Base-by-base conservation (phyloP, 495 filamentous ascomycete species). In the Penicillium cinerascens region DNA sequence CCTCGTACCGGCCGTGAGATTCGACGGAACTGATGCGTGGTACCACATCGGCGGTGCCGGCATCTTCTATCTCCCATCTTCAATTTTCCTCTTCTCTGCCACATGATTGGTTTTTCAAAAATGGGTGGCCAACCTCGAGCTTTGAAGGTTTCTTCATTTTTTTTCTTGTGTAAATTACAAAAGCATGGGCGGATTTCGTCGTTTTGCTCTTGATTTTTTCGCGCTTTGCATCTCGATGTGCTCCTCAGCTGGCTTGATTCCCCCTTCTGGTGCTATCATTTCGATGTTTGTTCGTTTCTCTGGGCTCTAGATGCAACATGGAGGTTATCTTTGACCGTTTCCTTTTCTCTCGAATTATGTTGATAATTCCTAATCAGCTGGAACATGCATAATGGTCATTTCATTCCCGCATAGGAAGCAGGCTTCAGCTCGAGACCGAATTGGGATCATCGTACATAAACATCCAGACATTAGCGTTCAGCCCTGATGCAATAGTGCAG, bases 131-230 rank as follows among this genome's bases (percentile, higher is more conserved):
- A 40, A 35, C 48, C 40, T 63, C 22, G 39, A 52, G 42, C 17
- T 47, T 52, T 56, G 23, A 43, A 45, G 48, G 38, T 39, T 51
- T 47, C 48, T 26, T 54, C 43, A 11, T 23, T 53, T 42, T 5
- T 11, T 35, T 45, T 54, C 58, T 62, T 55, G 42, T 74, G 67
- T 75, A 73, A 66, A 75, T 68, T 75, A 75, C 58, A 71, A 72
- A 72, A 72, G 70, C 67, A 60, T 69, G 72, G 66, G 66, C 63
- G 63, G 68, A 59, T 59, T 56, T 63, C 52, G 49, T 70, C 47
- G 52, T 67, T 60, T 57, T 56, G 47, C 53, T 20, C 42, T 54
- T 62, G 41, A 55, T 65, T 44, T 50, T 33, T 49, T 50, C 54
- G 47, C 44, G 52, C 49, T 56, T 51, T 60, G 56, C 53, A 50